Evolutionary conservation across 306 rosid species (phyloP).

Genomic region (Inga oerstediana): DNA sequence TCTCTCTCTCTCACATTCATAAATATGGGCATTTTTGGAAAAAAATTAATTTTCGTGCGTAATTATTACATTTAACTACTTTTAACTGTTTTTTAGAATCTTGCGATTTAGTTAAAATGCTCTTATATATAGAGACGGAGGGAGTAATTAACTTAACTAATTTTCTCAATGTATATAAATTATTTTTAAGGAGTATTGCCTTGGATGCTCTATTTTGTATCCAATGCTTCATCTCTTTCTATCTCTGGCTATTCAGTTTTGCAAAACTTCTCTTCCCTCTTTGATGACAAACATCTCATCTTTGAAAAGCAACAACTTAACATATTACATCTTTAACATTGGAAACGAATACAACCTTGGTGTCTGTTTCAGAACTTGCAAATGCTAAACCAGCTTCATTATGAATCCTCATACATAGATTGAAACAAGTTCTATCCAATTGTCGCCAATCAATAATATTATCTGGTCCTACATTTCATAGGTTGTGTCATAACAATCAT

Average conservation of each 20-base stretch:
- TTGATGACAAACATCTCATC: not conserved
- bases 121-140: too few species aligned
- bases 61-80: too few species aligned
- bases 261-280: not conserved
- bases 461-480: conserved; percentile 26
- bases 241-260: not conserved
- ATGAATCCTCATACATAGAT: not conserved
- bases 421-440: conserved; percentile 20
- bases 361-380: conserved; percentile 20
- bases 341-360: conserved; percentile 9
- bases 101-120: too few species aligned
- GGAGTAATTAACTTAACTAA: too few species aligned
- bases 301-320: not conserved
- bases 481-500: conserved; percentile 5
- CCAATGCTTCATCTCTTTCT: not conserved
- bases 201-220: not conserved
- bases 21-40: too few species aligned
- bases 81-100: too few species aligned
- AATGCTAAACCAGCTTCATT: not conserved
- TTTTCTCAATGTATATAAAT: too few species aligned
- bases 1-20: too few species aligned
- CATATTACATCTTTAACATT: not conserved
- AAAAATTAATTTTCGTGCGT: too few species aligned
- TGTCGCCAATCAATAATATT: not conserved
- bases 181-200: not conserved